Conservation (phyloP, 768 basidiomycete species). For the Leucocoprinus sp. region DNA sequence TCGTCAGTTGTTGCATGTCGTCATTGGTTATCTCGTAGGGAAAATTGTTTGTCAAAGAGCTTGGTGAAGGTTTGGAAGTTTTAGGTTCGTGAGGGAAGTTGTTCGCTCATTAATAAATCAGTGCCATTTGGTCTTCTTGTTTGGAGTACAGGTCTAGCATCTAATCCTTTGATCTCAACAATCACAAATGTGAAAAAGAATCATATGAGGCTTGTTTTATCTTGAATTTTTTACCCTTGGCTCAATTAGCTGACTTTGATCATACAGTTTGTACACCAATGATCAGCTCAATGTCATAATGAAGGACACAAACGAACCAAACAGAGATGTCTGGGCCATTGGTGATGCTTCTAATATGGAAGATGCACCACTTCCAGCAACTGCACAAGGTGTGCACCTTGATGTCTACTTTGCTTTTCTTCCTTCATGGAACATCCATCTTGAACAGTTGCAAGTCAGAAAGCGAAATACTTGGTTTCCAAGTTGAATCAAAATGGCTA, state of each 20-base stretch:
- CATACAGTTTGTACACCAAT: conserved; percentile 33
- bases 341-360: conserved; percentile 68
- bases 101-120: conserved; percentile 19
- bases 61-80: conserved; percentile 48
- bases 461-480: conserved; percentile 59
- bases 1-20: not conserved
- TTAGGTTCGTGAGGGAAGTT: conserved; percentile 1
- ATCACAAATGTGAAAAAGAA: conserved; percentile 57
- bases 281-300: conserved; percentile 54
- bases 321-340: conserved; percentile 72
- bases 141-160: conserved; percentile 81
- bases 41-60: conserved; percentile 61
- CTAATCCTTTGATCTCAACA: conserved; percentile 68
- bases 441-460: conserved; percentile 62
- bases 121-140: conserved; percentile 79
- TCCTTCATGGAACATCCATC: not conserved
- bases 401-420: no score
- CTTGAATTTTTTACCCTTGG: not conserved
- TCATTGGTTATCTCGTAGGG: conserved; percentile 29
- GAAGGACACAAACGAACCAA: conserved; percentile 37
- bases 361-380: conserved; percentile 61
- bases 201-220: conserved; percentile 45
- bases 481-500: conserved; percentile 58
- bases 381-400: conserved; percentile 67
- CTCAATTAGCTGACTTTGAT: not conserved